Conservation (phyloP, 495 filamentous ascomycete genomes). For the Neurospora sp. region DNA sequence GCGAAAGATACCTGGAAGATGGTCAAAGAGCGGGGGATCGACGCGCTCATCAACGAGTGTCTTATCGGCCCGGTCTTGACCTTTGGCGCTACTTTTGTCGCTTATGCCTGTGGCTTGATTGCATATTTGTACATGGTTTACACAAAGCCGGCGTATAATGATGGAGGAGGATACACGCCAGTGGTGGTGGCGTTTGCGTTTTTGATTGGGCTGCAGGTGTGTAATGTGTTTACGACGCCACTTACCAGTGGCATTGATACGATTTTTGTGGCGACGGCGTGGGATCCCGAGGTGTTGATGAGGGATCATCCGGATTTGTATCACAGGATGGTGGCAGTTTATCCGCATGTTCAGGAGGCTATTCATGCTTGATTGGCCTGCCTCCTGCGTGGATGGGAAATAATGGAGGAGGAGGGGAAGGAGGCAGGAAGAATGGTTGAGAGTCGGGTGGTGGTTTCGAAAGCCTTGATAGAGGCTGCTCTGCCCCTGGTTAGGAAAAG, state of each 20-base stretch:
- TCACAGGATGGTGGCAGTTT: constrained; percentile 60
- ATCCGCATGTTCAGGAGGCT: constrained; percentile 65
- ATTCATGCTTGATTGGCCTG: constrained; percentile 23
- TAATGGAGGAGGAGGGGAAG: no score
- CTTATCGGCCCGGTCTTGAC: constrained; percentile 83
- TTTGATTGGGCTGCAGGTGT: constrained; percentile 76
- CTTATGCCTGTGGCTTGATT: constrained; percentile 69
- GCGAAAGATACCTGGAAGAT: constrained; percentile 86
- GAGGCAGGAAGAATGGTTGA: neutral
- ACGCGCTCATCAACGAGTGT: constrained; percentile 82
- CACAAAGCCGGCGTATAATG: constrained; percentile 71
- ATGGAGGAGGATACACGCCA: constrained; percentile 43
- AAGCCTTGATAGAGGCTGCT: no score
- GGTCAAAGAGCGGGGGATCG: constrained; percentile 85
- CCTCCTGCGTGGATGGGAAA: no score
- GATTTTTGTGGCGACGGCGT: constrained; percentile 80
- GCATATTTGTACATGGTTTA: constrained; percentile 72
- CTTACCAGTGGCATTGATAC: constrained; percentile 64
- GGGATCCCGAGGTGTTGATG: constrained; percentile 81
- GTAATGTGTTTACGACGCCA: constrained; percentile 78
- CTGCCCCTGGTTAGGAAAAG: no score
- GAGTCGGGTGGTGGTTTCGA: no score
- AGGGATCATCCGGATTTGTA: constrained; percentile 76
- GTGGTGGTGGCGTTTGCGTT: constrained; percentile 78
- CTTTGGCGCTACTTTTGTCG: constrained; percentile 77